phyloP scores from a whole-genome alignment of 192 early-diverging fungal species.

The Gryganskiella cystojenkinii region DNA sequence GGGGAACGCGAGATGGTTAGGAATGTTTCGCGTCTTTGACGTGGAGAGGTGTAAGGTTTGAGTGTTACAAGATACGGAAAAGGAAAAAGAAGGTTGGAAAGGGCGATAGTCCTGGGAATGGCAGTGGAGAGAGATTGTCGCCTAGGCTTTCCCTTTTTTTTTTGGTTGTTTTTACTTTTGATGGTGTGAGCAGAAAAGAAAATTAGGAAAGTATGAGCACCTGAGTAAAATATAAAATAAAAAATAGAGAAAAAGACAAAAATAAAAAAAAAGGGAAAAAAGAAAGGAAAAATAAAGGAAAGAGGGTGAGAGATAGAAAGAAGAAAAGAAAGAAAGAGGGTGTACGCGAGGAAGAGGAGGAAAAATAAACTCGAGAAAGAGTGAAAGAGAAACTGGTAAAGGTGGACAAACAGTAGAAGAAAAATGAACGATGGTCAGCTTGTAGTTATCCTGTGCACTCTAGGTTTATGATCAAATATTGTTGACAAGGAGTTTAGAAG shows the following conservation, averaged over 20 bases:
- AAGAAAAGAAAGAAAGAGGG: background rate
- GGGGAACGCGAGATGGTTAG: background rate
- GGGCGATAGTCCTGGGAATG: background rate
- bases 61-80: background rate
- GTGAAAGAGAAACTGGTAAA: too few relatives aligned
- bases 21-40: background rate
- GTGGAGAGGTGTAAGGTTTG: background rate
- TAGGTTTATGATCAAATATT: too few relatives aligned
- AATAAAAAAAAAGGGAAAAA: background rate
- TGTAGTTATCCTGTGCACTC: too few relatives aligned
- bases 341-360: background rate
- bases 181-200: background rate
- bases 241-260: background rate
- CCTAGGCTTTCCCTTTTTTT: background rate
- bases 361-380: background rate
- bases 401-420: too few relatives aligned
- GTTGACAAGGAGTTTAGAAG: too few relatives aligned
- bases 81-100: background rate
- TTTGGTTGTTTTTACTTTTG: too few relatives aligned
- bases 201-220: background rate
- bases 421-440: too few relatives aligned
- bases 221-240: background rate
- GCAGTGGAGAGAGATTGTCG: constrained; percentile 1
- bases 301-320: background rate
- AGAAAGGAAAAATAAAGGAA: background rate